Base-by-base conservation (phyloP, 2,329 filamentous ascomycete species). In the Dactylella cylindrospora region DNA sequence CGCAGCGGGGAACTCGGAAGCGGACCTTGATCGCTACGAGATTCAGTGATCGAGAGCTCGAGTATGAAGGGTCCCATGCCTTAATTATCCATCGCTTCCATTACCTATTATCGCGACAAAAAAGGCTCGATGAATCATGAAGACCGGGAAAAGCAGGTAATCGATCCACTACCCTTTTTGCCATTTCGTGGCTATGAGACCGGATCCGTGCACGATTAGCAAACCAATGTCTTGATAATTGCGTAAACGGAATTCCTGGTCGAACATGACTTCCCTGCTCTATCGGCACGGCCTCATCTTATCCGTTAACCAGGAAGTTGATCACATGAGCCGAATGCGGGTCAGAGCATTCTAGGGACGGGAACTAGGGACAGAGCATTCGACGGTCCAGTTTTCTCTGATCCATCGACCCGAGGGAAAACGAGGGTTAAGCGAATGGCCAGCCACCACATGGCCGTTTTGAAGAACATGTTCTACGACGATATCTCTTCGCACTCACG, bases 1-100 rank as follows among this genome's bases (percentile, higher is more conserved):
- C 55, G 57, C 57, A 62, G 57, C 57, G 57, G 57, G 57, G 57
- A 62, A 62, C 49, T 54, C 57, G 57, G 57, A 50, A 62, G 32
- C 44, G 13, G 49, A 35, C 49, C 41, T 45, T 28, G 44, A 26
- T 54, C 43, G 49, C 49, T 41, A 62, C 57, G 49, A 43, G 46
- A 38, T 29, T 47, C 41, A 46, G 23, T 7, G 33, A n/a, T n/a
- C n/a, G n/a, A 13, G 23, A 39, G 12, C 28, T 12, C 15, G 38
- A 19, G 29, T 20, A 45, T 25, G 49, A 62, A 28, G 22, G 19
- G 33, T n/a, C n/a, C 31, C 29, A 45, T 62, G 22, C 39, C 32
- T n/a, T 29, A 12, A 29, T 36, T 13, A 41, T 23, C 19, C n/a
- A 39, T 49, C 32, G n/a, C 39, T 13, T 5, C 22, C 12, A 39